Conservation (phyloP, 306 rosid genomes). For the Malus orientalis region DNA sequence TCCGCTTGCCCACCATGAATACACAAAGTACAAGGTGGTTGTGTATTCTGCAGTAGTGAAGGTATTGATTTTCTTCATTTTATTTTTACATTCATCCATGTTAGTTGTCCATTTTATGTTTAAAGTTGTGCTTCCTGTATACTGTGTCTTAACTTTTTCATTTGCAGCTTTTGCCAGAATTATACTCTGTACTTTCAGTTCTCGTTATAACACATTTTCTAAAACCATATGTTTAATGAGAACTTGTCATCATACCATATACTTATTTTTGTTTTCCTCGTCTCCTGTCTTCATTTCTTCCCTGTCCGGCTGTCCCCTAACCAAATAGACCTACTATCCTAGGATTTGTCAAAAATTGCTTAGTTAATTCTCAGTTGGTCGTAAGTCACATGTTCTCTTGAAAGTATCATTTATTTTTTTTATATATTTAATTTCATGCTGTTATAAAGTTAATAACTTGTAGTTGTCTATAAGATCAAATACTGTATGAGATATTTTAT, state of each 20-base stretch:
- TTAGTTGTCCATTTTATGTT: not conserved
- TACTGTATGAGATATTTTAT: not conserved
- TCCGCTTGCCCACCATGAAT: slow-evolving; percentile 77
- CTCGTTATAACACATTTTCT: not conserved
- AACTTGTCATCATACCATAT: not conserved
- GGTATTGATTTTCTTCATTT: slow-evolving; percentile 41
- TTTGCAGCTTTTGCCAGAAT: not conserved
- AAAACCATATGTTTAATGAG: not conserved
- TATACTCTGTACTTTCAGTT: not conserved
- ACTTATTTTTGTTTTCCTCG: not conserved
- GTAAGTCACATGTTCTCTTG: not conserved
- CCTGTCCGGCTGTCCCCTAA: no score
- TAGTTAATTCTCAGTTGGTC: not conserved
- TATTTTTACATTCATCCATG: not conserved
- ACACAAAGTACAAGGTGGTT: slow-evolving; percentile 65
- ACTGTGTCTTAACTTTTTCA: not conserved
- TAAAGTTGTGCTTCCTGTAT: not conserved
- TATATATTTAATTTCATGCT: not conserved
- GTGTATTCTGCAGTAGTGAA: slow-evolving; percentile 98
- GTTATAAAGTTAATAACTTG: not conserved
- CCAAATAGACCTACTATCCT: not conserved
- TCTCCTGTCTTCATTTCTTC: not conserved
- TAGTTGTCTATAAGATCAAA: not conserved
- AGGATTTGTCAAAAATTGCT: not conserved
- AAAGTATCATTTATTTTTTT: not conserved